phyloP scores from a whole-genome alignment of 2,329 filamentous ascomycete genomes.

The Orbilia javanica region DNA sequence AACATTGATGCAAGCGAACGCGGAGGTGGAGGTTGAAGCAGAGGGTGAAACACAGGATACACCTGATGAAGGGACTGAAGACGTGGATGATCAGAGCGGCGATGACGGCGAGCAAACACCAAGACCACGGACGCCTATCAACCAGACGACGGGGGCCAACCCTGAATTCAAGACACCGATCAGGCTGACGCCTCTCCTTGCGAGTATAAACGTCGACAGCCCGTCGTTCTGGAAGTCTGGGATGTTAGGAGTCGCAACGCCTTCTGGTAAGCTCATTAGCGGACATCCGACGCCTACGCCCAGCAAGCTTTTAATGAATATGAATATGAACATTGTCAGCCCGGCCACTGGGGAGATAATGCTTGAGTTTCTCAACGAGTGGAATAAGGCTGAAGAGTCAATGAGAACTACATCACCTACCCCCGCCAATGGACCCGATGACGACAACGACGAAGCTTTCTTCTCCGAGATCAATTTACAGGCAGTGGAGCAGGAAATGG shows the following conservation, averaged over 20 bases:
- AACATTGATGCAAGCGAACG: conserved; percentile 71
- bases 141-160: conserved; percentile 35
- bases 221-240: conserved; percentile 56
- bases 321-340: conserved; percentile 27
- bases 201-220: conserved; percentile 55
- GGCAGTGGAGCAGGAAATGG: conserved; percentile 38
- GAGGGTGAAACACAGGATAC: conserved; percentile 63
- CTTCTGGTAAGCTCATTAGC: conserved; percentile 47
- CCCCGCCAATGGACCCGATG: conserved; percentile 62
- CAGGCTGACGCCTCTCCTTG: conserved; percentile 51
- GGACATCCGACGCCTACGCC: conserved; percentile 52
- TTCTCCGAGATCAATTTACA: conserved; percentile 68
- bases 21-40: conserved; percentile 66
- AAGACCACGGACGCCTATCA: conserved; percentile 42
- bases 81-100: conserved; percentile 11
- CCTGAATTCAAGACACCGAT: conserved; percentile 56
- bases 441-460: conserved; percentile 68
- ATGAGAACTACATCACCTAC: conserved; percentile 61
- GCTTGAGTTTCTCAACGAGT: conserved; percentile 49
- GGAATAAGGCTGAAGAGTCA: conserved; percentile 60
- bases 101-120: conserved; percentile 14
- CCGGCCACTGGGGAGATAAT: conserved; percentile 56
- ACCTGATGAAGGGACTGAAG: background rate
- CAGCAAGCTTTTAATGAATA: conserved; percentile 45
- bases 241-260: conserved; percentile 51